Conservation (phyloP, 495 filamentous ascomycete genomes). For the Xylaria intraflava region DNA sequence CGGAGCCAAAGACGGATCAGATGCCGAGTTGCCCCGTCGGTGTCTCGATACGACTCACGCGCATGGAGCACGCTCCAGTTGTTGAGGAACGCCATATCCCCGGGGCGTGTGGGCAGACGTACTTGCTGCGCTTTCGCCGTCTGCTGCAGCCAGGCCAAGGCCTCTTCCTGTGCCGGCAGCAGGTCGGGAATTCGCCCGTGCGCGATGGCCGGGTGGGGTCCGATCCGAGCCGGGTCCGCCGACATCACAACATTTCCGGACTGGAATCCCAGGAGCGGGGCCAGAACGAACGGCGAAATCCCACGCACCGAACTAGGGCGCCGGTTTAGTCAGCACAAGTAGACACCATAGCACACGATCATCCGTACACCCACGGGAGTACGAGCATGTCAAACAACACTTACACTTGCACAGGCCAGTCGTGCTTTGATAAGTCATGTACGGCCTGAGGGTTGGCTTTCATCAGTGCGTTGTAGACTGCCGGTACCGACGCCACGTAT, state of each 20-base stretch:
- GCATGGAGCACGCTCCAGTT: slow-evolving; percentile 57
- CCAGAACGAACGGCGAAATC: slow-evolving; percentile 25
- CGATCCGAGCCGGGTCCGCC: slow-evolving; percentile 39
- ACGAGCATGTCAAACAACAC: slow-evolving; percentile 12
- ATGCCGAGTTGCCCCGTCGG: slow-evolving; percentile 31
- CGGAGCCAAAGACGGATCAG: slow-evolving; percentile 47
- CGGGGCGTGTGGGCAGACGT: slow-evolving; percentile 43
- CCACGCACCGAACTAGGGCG: slow-evolving; percentile 29
- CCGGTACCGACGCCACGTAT: slow-evolving; percentile 34
- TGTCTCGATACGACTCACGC: slow-evolving; percentile 42
- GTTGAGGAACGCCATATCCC: slow-evolving; percentile 59
- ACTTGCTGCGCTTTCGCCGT: slow-evolving; percentile 31
- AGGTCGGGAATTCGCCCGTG: slow-evolving; percentile 28
- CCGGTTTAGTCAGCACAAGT: neutral
- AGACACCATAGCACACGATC: neutral
- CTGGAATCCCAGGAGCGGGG: slow-evolving; percentile 33
- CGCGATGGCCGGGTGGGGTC: slow-evolving; percentile 29
- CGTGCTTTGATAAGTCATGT: slow-evolving; percentile 22
- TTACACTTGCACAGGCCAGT: slow-evolving; percentile 42
- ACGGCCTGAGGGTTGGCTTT: slow-evolving; percentile 25
- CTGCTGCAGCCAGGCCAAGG: slow-evolving; percentile 28
- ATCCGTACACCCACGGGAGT: neutral
- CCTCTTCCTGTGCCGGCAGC: slow-evolving; percentile 26
- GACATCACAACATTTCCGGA: slow-evolving; percentile 30
- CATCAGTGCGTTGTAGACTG: slow-evolving; percentile 35